Conservation (phyloP, 2,329 filamentous ascomycete species). For the Colletotrichum tropicale region DNA sequence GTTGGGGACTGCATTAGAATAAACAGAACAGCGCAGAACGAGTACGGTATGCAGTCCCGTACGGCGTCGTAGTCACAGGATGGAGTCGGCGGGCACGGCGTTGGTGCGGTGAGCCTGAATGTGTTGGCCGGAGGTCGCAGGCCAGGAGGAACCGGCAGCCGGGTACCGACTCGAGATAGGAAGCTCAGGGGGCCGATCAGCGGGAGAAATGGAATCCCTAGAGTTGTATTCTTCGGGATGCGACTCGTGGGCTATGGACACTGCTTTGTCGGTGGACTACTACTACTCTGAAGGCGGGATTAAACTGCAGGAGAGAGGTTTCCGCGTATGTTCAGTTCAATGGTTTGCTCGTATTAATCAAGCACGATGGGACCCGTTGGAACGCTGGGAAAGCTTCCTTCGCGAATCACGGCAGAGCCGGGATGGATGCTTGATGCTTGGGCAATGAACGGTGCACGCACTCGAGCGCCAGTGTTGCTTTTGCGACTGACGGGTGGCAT, state of each 20-base stretch:
- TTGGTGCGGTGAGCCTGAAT: not conserved
- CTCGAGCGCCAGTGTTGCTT: not conserved
- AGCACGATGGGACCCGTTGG: constrained; percentile 7
- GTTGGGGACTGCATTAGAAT: not conserved
- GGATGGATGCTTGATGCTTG: not conserved
- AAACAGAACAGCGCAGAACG: not conserved
- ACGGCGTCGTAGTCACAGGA: constrained; percentile 8
- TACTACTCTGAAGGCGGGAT: not conserved
- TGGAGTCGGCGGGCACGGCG: not conserved
- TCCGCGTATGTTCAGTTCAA: not conserved
- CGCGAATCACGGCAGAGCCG: not conserved
- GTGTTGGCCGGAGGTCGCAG: not conserved
- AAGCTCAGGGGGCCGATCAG: constrained; percentile 10
- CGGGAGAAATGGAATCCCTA: not conserved
- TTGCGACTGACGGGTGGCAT: not conserved
- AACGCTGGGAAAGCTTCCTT: constrained; percentile 1
- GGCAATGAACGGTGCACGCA: not conserved
- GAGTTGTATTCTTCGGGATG: not conserved
- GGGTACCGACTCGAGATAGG: constrained; percentile 6
- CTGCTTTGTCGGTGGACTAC: not conserved
- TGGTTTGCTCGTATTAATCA: constrained; percentile 12
- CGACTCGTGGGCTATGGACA: not conserved
- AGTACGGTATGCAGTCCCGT: not conserved
- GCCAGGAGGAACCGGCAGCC: constrained; percentile 11
- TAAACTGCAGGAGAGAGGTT: not conserved